phyloP scores from a whole-genome alignment of 306 rosid genomes.

The Heteromeles arbutifolia region DNA sequence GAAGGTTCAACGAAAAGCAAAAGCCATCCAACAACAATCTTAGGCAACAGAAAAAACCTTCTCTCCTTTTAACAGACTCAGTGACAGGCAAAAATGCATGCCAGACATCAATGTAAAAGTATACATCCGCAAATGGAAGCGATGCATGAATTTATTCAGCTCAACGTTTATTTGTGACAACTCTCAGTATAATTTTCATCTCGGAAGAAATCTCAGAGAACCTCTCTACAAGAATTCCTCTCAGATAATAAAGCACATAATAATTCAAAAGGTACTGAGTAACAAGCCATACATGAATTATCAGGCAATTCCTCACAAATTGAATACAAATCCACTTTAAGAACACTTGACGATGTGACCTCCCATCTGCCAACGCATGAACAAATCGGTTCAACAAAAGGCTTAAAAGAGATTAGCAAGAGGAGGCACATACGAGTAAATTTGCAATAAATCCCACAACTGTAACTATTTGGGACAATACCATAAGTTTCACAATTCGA shows the following conservation, averaged over 20 bases:
- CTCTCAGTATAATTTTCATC: neutral
- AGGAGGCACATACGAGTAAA: neutral
- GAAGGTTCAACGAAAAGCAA: neutral
- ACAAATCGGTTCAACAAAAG: neutral
- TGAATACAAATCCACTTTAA: neutral
- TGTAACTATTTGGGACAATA: neutral
- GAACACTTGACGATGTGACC: neutral
- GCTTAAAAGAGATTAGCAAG: neutral
- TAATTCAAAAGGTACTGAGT: neutral
- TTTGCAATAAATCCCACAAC: neutral
- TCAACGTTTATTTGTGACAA: neutral
- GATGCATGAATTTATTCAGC: neutral
- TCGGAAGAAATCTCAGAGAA: neutral
- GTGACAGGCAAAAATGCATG: neutral
- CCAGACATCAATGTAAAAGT: neutral
- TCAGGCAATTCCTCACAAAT: neutral
- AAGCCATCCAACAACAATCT: neutral
- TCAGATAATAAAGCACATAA: neutral
- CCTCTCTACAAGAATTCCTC: neutral
- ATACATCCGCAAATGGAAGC: neutral
- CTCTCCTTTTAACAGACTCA: neutral
- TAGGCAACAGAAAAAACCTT: neutral
- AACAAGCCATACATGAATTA: neutral
- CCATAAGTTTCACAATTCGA: constrained; percentile 4
- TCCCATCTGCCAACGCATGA: neutral